A percentile compares a stretch with the other conserved stretches of the same genome.
Conservation (phyloP, 179 eudicot genomes). For the Amaranthus tricolor region DNA sequence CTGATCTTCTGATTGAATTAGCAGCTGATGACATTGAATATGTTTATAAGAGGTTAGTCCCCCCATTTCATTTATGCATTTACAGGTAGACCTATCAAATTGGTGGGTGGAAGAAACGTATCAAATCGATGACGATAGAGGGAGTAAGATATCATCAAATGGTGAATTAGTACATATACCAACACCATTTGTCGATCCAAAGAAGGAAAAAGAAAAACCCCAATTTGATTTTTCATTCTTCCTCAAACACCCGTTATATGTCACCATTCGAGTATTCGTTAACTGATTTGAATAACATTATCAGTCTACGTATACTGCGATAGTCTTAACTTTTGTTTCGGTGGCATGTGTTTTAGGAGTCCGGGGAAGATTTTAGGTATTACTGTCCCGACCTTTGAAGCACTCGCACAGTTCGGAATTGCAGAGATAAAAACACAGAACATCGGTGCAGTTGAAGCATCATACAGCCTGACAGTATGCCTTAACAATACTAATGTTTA, state of each 20-base stretch:
- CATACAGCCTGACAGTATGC: constrained; percentile 88
- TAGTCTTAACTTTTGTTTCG: neutral
- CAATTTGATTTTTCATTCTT: too few relatives aligned
- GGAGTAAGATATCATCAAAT: too few relatives aligned
- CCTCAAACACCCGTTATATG: too few relatives aligned
- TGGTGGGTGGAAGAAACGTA: too few relatives aligned
- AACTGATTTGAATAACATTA: too few relatives aligned
- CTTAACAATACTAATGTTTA: too few relatives aligned
- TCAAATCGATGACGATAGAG: too few relatives aligned
- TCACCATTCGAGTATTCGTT: too few relatives aligned
- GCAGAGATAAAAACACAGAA: constrained; percentile 77
- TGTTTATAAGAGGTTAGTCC: constrained; percentile 71
- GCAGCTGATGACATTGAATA: constrained; percentile 94
- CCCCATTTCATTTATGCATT: neutral
- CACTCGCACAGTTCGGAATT: constrained; percentile 79
- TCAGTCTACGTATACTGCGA: neutral
- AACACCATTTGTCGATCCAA: too few relatives aligned
- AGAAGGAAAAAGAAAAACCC: too few relatives aligned
- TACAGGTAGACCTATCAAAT: too few relatives aligned
- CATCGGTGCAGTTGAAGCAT: constrained; percentile 88
- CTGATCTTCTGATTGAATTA: constrained; percentile 79
- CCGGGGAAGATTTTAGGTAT: constrained; percentile 80
- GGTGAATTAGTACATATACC: too few relatives aligned
- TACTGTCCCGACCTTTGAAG: constrained; percentile 86
- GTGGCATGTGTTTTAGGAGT: constrained; percentile 52